phyloP scores from a whole-genome alignment of 2,329 filamentous ascomycete genomes.

The Calonectria montana region DNA sequence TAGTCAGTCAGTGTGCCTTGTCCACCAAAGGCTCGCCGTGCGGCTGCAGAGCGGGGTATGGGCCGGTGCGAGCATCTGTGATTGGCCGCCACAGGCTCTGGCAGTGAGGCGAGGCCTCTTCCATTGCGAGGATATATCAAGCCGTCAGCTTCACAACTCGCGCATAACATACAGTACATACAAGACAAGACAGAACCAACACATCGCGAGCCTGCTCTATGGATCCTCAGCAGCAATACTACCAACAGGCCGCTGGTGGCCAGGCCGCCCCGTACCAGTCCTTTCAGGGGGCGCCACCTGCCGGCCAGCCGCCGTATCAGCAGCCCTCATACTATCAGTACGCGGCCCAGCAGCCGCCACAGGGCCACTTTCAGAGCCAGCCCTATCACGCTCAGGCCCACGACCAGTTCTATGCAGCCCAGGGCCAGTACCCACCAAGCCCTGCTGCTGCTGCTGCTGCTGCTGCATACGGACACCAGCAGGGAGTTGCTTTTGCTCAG shows the following conservation, averaged over 20 bases:
- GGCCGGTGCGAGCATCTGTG: neutral
- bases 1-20: neutral
- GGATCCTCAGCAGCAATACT: constrained; percentile 35
- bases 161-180: neutral
- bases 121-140: neutral
- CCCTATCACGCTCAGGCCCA: constrained; percentile 8
- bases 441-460: neutral
- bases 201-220: neutral
- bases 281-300: constrained; percentile 18
- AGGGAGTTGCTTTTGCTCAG: constrained; percentile 19
- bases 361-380: constrained; percentile 20
- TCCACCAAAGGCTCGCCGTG: neutral
- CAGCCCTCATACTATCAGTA: constrained; percentile 26
- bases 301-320: constrained; percentile 25
- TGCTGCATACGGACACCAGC: neutral
- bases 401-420: constrained; percentile 14
- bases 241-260: constrained; percentile 29
- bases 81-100: neutral
- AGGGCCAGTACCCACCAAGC: neutral
- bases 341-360: constrained; percentile 18
- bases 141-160: neutral
- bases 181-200: no score
- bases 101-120: neutral
- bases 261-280: constrained; percentile 20
- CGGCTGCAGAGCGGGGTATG: neutral